Base-by-base conservation (phyloP, 495 filamentous ascomycete species). In the Lasiosphaeris hirsuta region DNA sequence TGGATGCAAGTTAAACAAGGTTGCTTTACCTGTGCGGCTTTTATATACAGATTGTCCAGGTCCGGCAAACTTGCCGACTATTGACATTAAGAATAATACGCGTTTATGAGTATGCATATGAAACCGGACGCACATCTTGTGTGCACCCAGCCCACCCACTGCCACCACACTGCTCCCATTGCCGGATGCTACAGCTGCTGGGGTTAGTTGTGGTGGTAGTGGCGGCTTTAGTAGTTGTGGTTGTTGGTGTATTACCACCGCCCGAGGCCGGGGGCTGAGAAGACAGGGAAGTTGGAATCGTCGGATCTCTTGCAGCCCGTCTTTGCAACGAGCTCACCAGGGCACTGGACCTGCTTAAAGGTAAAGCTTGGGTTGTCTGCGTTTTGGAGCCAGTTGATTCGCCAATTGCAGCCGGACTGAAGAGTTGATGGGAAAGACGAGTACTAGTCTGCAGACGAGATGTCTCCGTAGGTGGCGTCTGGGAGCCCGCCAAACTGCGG, bases 371-470 rank as follows among this genome's bases (percentile, higher is more conserved):
- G 82, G 68, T 85, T 84, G 67, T 83, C 79, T 51, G 79, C 72
- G 57, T 76, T 75, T 58, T 73, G 49, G 67, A 84, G 82, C 78
- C 79, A 85, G 65, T 83, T 79, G 65, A 84, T 85, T 59, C 81
- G 78, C 75, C 78, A 85, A 46, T 75, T 64, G 70, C 82, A 85
- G 30, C 81, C 82, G 13, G 69, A 60, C 67, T 78, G 75, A 36
- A 84, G 72, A 36, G 71, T 69, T 13, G 65, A 67, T 9, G 81
- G 81, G 68, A 85, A 78, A 10, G 60, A 56, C 42, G 74, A 68
- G 69, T 82, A 85, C 14, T 76, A 64, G 55, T 69, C 69, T 47
- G 73, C 71, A 40, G 67, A 74, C 10, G 69, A 69, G 67, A 83
- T 72, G 57, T 82, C 82, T 41, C 81, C 82, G 68, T 85, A 85